phyloP scores from a whole-genome alignment of 257 asterid species.

The Oldenlandia corymbosa region DNA sequence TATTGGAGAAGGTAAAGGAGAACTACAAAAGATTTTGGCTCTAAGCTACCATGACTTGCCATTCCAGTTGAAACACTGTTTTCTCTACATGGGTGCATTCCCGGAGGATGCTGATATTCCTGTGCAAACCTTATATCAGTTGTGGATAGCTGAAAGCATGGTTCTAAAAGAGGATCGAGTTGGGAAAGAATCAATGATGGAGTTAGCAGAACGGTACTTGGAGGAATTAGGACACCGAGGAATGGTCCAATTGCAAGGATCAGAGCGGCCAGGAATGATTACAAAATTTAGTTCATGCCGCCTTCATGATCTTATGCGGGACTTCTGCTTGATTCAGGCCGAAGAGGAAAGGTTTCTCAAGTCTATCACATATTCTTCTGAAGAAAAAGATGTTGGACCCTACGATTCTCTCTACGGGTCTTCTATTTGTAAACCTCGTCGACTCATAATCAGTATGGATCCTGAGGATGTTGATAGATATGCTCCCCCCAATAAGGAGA shows the following conservation, averaged over 20 bases:
- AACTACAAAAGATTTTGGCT: background rate
- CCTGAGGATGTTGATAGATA: background rate
- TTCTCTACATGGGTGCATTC: conserved; percentile 5
- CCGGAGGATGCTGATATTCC: conserved; percentile 4
- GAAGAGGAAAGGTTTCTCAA: conserved; percentile 1
- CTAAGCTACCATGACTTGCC: conserved; percentile 15
- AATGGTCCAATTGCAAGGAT: background rate
- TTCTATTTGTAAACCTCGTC: background rate
- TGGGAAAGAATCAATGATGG: conserved; percentile 5
- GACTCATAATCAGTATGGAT: background rate
- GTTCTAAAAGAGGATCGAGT: background rate
- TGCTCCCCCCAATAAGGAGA: background rate
- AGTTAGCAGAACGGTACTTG: conserved; percentile 4
- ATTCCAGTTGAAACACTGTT: conserved; percentile 11
- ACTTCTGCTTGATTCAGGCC: background rate
- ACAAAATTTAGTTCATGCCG: background rate
- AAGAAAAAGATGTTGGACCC: background rate
- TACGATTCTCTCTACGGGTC: background rate
- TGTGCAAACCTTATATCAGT: background rate
- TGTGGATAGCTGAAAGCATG: conserved; percentile 14
- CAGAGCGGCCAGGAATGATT: background rate
- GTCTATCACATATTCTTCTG: background rate
- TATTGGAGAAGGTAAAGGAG: background rate
- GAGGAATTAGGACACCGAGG: background rate
- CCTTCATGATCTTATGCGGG: conserved; percentile 8